Base-by-base conservation (phyloP, 2,329 filamentous ascomycete species). In the Cordyceps tenuipes region DNA sequence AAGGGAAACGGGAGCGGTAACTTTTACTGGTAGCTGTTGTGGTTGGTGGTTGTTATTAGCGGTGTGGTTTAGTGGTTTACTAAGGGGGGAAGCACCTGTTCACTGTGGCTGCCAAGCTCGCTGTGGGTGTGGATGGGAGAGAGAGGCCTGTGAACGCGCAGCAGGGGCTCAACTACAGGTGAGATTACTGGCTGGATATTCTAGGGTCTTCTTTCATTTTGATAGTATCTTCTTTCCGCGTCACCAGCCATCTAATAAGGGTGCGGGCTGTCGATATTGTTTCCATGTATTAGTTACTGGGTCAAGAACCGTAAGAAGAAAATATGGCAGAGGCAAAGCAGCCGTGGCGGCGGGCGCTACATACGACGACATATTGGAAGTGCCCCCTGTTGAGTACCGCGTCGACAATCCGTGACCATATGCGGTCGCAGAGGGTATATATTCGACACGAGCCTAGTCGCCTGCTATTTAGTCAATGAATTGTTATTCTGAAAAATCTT, bases 211-310 rank as follows among this genome's bases (percentile, higher is more conserved):
- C 6, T 7, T 39, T 26, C 19, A 9, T 21, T 43, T 21, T 31
- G 21, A 13, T 9, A 3, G 13, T 48, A 23, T 48, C 10, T 34
- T 29, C 5, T 34, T 17, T 57, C 13, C 6, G 17, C 39, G 39
- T 4, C 13, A n/a, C 10, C n/a, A 8, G 29, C 29, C 12, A 29
- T 48, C 13, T 29, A n/a, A 13, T 9, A 12, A 39, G 21, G 3
- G 8, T 57, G 54, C 21, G 54, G 54, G 54, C 54, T 43, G 34
- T 21, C 46, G 55, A 57, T 31, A 43, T 49, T 57, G 29, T 29
- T 29, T 29, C 5, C 29, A 3, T 29, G 55, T 23, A 44, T 34
- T 50, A 49, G 2, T 23, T 23, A 23, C 55, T 19, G 17, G 46
- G 54, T 41, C 26, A 36, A 36, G 9, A 36, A 10, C 34, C 4